Evolutionary conservation across 345 rosid genomes (phyloP).

Genomic region (Nasturtium officinale): DNA sequence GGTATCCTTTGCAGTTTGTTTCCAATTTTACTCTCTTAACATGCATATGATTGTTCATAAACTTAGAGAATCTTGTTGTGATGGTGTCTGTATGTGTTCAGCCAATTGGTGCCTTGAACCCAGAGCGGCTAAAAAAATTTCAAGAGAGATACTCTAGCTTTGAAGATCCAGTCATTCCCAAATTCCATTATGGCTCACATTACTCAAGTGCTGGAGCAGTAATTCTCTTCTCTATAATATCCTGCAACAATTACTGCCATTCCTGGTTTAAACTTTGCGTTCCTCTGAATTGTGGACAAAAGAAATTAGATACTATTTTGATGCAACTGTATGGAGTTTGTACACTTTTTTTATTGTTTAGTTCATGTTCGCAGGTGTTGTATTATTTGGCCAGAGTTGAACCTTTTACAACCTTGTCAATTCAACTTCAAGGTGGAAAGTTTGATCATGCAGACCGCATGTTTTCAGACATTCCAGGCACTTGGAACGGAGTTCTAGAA

Average conservation of each 20-base stretch:
- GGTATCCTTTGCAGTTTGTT: slow-evolving; percentile 41
- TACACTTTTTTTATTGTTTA: slow-evolving; percentile 24
- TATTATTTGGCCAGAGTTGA: slow-evolving; percentile 95
- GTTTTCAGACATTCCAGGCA: slow-evolving; percentile 89
- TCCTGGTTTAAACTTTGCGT: slow-evolving; percentile 5
- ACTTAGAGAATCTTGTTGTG: slow-evolving; percentile 22
- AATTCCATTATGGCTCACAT: slow-evolving; percentile 98
- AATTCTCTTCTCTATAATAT: slow-evolving; percentile 42
- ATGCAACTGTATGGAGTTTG: slow-evolving; percentile 23
- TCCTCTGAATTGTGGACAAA: slow-evolving; percentile 25
- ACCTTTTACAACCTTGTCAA: slow-evolving; percentile 92
- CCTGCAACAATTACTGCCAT: slow-evolving; percentile 20
- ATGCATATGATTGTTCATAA: slow-evolving; percentile 31
- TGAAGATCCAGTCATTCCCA: slow-evolving; percentile 97
- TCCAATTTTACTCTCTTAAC: slow-evolving; percentile 26
- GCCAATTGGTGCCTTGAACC: slow-evolving; percentile 97
- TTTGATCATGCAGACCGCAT: slow-evolving; percentile 97
- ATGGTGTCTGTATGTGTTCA: slow-evolving; percentile 48
- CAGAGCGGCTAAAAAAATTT: slow-evolving; percentile 76
- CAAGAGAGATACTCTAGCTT: slow-evolving; percentile 97
- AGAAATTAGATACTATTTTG: not conserved
- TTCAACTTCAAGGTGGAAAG: slow-evolving; percentile 99
- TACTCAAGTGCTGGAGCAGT: slow-evolving; percentile 98
- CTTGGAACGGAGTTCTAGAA: slow-evolving; percentile 96
- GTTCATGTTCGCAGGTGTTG: slow-evolving; percentile 66